These are phyloP conservation scores for Arachnomyces sp. DNA, from an alignment of 2,329 filamentous ascomycete species.

Conservation along the genomic window DNA sequence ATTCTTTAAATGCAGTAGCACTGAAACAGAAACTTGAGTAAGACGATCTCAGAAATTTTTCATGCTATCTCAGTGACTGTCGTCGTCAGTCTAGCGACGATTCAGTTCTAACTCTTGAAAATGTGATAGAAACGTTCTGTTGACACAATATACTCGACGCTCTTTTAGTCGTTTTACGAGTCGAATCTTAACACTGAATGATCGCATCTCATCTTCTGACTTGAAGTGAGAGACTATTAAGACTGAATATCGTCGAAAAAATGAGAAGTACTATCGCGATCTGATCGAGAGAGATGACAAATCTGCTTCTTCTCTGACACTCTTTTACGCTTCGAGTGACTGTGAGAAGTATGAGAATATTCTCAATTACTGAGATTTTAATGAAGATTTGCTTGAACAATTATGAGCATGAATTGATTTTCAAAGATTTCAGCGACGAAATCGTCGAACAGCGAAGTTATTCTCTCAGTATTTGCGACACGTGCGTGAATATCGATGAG, in stretches of 20 bases:
- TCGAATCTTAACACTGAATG: neutral
- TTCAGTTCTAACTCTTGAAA: neutral
- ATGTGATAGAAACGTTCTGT: neutral
- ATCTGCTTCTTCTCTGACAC: slow-evolving; percentile 1
- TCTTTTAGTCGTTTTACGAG: neutral
- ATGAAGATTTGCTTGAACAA: neutral
- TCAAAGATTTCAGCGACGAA: slow-evolving; percentile 3
- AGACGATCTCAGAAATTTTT: too few relatives aligned
- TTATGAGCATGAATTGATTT: slow-evolving; percentile 1
- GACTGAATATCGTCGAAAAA: neutral
- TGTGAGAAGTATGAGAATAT: slow-evolving; percentile 1
- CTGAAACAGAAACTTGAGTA: neutral
- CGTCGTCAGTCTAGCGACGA: too few relatives aligned
- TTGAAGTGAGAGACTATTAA: neutral
- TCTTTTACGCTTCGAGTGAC: neutral
- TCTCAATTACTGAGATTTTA: neutral
- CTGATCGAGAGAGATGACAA: slow-evolving; percentile 1
- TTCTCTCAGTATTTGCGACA: slow-evolving; percentile 1
- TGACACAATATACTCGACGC: neutral
- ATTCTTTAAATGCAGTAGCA: slow-evolving; percentile 1
- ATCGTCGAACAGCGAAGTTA: slow-evolving; percentile 1
- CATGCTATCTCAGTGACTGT: too few relatives aligned
- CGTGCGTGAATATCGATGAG: slow-evolving; percentile 2
- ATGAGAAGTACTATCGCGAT: neutral
- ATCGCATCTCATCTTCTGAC: neutral